Conservation (phyloP, 257 asterid species). For the Prunella vulgaris region DNA sequence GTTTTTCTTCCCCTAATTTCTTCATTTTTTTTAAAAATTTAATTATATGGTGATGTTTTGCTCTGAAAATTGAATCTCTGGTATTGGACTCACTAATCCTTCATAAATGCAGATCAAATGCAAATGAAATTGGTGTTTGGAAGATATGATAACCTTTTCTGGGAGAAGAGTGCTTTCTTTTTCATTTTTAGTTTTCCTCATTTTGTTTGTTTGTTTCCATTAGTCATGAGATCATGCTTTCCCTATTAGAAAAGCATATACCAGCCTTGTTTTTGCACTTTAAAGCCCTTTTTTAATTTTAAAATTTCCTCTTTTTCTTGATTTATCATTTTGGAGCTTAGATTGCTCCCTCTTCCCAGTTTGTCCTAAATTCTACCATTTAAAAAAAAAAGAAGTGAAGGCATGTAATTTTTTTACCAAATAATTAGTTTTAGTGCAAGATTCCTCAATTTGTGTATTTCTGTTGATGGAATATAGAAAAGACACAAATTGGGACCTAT, state of each 20-base stretch:
- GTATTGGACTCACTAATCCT: not conserved
- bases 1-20: constrained; percentile 6
- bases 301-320: not conserved
- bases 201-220: not conserved
- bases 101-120: not conserved
- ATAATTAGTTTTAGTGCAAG: not conserved
- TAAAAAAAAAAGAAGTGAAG: not conserved
- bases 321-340: constrained; percentile 5
- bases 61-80: not conserved
- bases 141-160: not conserved
- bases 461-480: not conserved
- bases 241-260: not conserved
- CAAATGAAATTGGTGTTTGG: constrained; percentile 5
- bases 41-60: not conserved
- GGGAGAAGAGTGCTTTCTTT: not conserved
- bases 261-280: constrained; percentile 3
- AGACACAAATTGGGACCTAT: not conserved
- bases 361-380: not conserved
- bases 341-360: not conserved
- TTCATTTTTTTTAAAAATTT: not conserved
- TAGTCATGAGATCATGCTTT: constrained; percentile 11
- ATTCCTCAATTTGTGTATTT: not conserved
- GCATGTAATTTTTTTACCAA: not conserved
- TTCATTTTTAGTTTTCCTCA: not conserved
- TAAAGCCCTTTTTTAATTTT: not conserved